Evolutionary conservation across 176 grass and related monocot genomes (phyloP).

Genomic region (Eragrostis curvula): DNA sequence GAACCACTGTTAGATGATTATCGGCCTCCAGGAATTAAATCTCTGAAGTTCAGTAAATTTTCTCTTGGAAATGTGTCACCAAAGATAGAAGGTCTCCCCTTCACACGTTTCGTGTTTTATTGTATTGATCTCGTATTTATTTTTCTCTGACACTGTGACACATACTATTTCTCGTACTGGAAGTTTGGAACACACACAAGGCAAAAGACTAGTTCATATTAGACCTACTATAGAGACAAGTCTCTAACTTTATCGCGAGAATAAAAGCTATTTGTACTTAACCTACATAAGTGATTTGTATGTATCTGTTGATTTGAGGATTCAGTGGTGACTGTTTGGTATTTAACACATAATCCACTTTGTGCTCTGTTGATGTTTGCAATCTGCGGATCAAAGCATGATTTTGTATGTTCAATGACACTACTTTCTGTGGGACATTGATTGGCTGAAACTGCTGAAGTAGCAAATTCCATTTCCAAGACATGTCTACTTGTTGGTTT

Average conservation of each 20-base stretch:
- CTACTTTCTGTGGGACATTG: not conserved
- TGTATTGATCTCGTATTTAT: conserved; percentile 24
- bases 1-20: conserved; percentile 98
- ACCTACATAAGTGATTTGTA: conserved; percentile 1
- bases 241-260: conserved; percentile 5
- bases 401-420: not conserved
- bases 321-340: not conserved
- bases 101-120: not conserved
- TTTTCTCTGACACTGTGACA: not conserved
- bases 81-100: conserved; percentile 89
- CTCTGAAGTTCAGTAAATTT: conserved; percentile 97
- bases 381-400: not conserved
- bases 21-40: conserved; percentile 91
- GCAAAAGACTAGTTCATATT: not conserved
- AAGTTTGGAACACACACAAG: not conserved
- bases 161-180: conserved; percentile 4
- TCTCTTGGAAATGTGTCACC: conserved; percentile 92
- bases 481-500: not conserved
- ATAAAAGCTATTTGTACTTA: conserved; percentile 4
- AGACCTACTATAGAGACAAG: not conserved
- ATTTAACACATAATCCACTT: not conserved
- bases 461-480: not conserved
- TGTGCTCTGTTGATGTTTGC: conserved; percentile 1
- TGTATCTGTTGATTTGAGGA: conserved; percentile 16
- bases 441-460: not conserved